Evolutionary conservation across 1,139 yeast species (phyloP).

Genomic region (Suhomyces bolitotheri): DNA sequence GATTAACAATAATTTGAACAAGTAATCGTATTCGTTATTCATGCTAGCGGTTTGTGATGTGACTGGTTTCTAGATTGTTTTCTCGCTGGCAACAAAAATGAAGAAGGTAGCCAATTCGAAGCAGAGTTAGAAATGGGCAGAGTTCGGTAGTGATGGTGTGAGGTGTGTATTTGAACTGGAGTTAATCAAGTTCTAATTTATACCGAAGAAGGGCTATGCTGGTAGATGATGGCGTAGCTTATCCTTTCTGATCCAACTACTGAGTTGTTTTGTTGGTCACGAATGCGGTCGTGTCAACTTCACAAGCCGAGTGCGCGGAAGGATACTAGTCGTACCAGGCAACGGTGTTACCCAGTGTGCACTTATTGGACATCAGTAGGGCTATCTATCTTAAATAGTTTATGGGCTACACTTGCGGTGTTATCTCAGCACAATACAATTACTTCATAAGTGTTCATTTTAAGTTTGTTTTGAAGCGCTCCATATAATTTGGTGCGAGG

Average conservation of each 20-base stretch:
- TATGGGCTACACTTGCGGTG: no score
- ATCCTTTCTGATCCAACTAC: conserved; percentile 8
- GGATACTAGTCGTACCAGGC: background rate
- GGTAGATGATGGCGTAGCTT: conserved; percentile 2
- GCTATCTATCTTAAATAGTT: no score
- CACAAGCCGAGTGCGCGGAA: conserved; percentile 2
- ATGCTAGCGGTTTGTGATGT: conserved; percentile 26
- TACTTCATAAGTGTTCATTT: no score
- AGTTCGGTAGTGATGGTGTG: no score
- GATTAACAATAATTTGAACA: conserved; percentile 88
- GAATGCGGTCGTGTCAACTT: conserved; percentile 10
- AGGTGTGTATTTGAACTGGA: no score
- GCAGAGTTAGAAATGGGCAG: no score
- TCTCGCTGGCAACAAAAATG: conserved; percentile 1
- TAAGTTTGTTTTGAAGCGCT: no score
- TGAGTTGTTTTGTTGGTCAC: conserved; percentile 13
- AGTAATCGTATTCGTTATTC: conserved; percentile 94
- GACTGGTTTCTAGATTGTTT: conserved; percentile 1
- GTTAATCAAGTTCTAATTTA: no score
- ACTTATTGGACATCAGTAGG: no score
- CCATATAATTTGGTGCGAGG: no score
- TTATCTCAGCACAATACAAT: no score
- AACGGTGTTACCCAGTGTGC: no score
- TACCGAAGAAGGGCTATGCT: background rate
- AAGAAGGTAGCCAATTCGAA: background rate